Evolutionary conservation across 2,329 filamentous ascomycete species (phyloP).

Genomic region (Pezicula radicicola): DNA sequence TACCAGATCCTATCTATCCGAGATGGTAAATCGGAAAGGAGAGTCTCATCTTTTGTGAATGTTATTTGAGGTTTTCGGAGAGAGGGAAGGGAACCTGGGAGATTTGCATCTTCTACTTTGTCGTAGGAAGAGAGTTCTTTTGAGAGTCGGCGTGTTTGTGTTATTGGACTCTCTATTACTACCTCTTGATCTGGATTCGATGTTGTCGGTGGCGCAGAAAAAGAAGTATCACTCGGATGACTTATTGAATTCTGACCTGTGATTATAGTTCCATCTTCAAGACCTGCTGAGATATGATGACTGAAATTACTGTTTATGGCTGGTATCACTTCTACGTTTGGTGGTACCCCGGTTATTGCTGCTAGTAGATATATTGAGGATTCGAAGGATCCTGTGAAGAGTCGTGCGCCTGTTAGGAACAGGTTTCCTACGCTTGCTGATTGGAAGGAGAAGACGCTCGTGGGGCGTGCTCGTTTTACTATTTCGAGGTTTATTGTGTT

Average conservation of each 20-base stretch:
- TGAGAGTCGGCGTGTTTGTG: constrained; percentile 16
- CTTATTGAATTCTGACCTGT: constrained; percentile 92
- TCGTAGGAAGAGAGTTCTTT: constrained; percentile 55
- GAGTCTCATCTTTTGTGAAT: constrained; percentile 73
- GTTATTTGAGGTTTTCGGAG: constrained; percentile 77
- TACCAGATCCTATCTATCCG: constrained; percentile 88
- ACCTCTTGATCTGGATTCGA: neutral
- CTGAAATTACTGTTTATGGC: constrained; percentile 95
- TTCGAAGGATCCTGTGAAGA: constrained; percentile 92
- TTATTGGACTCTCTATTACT: constrained; percentile 9
- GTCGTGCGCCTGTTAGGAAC: constrained; percentile 77
- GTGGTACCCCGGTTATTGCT: constrained; percentile 80
- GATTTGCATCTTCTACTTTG: constrained; percentile 73
- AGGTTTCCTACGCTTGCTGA: constrained; percentile 75
- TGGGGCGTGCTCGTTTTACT: constrained; percentile 70
- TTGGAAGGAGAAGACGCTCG: constrained; percentile 74
- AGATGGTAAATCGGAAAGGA: constrained; percentile 62
- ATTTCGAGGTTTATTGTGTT: constrained; percentile 77
- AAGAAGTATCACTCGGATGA: constrained; percentile 51
- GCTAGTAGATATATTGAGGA: constrained; percentile 87
- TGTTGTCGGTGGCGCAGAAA: constrained; percentile 4
- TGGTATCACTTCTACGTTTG: constrained; percentile 75
- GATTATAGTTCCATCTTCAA: constrained; percentile 74
- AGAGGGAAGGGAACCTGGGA: constrained; percentile 76
- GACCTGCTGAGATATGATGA: constrained; percentile 85